phyloP scores from a whole-genome alignment of 352 stramenopile genomes.

The Phytophthora lateralis region DNA sequence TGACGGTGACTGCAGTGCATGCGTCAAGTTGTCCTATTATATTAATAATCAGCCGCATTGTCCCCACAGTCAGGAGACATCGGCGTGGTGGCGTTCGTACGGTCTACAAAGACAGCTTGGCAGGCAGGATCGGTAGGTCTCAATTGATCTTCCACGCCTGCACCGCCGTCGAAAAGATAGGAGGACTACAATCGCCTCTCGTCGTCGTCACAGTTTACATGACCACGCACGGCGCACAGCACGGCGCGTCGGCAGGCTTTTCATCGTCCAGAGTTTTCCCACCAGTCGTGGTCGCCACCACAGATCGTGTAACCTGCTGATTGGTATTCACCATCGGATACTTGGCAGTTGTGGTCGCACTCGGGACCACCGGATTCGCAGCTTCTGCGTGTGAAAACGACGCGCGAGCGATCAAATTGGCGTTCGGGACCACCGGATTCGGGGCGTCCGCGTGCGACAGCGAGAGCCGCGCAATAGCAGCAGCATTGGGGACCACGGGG shows the following conservation, averaged over 20 bases:
- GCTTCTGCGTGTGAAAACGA: slow-evolving; percentile 54
- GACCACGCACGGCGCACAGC: slow-evolving; percentile 65
- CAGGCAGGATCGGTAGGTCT: slow-evolving; percentile 1
- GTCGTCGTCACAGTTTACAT: slow-evolving; percentile 56
- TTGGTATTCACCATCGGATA: slow-evolving; percentile 86
- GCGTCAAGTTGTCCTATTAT: slow-evolving; percentile 10
- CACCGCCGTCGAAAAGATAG: slow-evolving; percentile 13
- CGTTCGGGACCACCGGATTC: slow-evolving; percentile 77
- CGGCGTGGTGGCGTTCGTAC: slow-evolving; percentile 16
- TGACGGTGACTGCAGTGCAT: not conserved
- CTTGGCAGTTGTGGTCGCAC: slow-evolving; percentile 50
- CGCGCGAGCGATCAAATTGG: slow-evolving; percentile 56
- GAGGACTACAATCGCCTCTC: slow-evolving; percentile 18
- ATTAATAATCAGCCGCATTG: slow-evolving; percentile 18
- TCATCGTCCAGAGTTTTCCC: slow-evolving; percentile 41
- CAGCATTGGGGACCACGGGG: slow-evolving; percentile 76
- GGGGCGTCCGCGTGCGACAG: slow-evolving; percentile 62
- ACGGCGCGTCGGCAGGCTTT: slow-evolving; percentile 46
- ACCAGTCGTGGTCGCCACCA: slow-evolving; percentile 12
- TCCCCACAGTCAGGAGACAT: slow-evolving; percentile 8
- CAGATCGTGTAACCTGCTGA: slow-evolving; percentile 55
- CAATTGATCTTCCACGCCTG: slow-evolving; percentile 4
- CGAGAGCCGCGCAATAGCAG: slow-evolving; percentile 56
- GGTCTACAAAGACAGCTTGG: slow-evolving; percentile 28
- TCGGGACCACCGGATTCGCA: slow-evolving; percentile 57